Evolutionary conservation across 148 eudicot species (phyloP).

Genomic region (Silene latifolia): DNA sequence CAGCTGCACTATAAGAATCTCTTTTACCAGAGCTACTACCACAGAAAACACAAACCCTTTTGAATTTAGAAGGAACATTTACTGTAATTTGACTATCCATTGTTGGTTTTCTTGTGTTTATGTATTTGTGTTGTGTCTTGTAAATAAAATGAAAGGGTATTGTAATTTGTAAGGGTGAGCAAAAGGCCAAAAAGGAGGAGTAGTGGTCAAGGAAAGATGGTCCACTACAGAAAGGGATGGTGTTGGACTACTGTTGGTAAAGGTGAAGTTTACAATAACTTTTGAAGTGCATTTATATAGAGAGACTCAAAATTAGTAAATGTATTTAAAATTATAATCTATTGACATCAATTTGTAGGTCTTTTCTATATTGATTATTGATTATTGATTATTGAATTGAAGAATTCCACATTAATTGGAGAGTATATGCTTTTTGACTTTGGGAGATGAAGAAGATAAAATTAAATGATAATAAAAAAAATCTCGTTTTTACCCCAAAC

Average conservation of each 20-base stretch:
- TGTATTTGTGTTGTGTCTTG: background rate
- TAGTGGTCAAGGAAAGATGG: constrained; percentile 19
- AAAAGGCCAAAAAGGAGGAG: constrained; percentile 1
- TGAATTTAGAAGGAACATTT: constrained; percentile 35
- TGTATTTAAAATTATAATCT: background rate
- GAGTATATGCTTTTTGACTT: no score
- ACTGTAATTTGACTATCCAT: constrained; percentile 3
- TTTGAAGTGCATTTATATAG: constrained; percentile 3
- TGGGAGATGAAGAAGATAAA: no score
- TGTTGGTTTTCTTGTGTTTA: background rate
- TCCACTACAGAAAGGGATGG: constrained; percentile 15
- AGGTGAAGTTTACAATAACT: constrained; percentile 9
- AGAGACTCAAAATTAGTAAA: background rate
- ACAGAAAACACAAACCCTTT: constrained; percentile 56
- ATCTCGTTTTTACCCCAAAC: no score
- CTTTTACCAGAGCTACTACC: constrained; percentile 57
- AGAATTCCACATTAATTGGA: no score
- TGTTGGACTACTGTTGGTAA: background rate
- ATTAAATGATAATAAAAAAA: no score
- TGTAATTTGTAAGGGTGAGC: background rate
- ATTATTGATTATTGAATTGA: no score
- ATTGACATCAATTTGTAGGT: background rate
- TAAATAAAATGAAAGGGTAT: background rate
- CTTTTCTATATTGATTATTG: no score
- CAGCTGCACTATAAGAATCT: constrained; percentile 45